These are phyloP conservation scores for Vanrija sp. DNA, from an alignment of 1,284 basidiomycete species.

Conservation along the genomic window DNA sequence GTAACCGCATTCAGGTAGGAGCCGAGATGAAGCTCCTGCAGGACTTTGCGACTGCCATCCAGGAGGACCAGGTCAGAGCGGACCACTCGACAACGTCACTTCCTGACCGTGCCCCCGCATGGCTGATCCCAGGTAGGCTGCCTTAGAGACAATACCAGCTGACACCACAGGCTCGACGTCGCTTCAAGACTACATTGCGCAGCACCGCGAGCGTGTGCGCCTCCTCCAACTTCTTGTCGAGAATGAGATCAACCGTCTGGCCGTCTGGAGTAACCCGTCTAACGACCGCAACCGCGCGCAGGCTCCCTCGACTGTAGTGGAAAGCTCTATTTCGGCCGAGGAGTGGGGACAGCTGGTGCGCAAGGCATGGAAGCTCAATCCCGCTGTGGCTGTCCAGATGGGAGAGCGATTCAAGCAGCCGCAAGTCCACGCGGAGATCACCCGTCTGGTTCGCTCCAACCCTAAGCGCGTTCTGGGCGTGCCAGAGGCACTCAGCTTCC, in stretches of 20 bases:
- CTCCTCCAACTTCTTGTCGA: slow-evolving; percentile 80
- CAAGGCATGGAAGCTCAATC: slow-evolving; percentile 77
- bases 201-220: slow-evolving; percentile 63
- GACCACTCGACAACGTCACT: slow-evolving; percentile 68
- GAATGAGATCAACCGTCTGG: slow-evolving; percentile 80
- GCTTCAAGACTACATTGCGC: slow-evolving; percentile 57
- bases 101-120: slow-evolving; percentile 54
- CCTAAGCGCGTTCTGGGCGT: slow-evolving; percentile 68
- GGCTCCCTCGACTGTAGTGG: not conserved
- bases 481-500: slow-evolving; percentile 72
- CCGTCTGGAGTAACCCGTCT: slow-evolving; percentile 86
- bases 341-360: slow-evolving; percentile 67
- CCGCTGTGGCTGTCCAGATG: slow-evolving; percentile 76
- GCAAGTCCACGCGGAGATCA: slow-evolving; percentile 64
- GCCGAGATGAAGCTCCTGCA: slow-evolving; percentile 82
- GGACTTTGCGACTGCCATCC: slow-evolving; percentile 75
- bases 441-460: slow-evolving; percentile 67
- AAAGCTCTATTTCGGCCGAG: slow-evolving; percentile 25
- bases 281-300: slow-evolving; percentile 61
- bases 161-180: slow-evolving; percentile 30
- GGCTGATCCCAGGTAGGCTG: slow-evolving; percentile 35
- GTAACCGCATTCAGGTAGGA: slow-evolving; percentile 81
- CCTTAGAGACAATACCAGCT: not conserved
- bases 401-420: slow-evolving; percentile 78
- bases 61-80: slow-evolving; percentile 67